phyloP scores from a whole-genome alignment of 2,329 filamentous ascomycete species.

The Penicillium sp. region DNA sequence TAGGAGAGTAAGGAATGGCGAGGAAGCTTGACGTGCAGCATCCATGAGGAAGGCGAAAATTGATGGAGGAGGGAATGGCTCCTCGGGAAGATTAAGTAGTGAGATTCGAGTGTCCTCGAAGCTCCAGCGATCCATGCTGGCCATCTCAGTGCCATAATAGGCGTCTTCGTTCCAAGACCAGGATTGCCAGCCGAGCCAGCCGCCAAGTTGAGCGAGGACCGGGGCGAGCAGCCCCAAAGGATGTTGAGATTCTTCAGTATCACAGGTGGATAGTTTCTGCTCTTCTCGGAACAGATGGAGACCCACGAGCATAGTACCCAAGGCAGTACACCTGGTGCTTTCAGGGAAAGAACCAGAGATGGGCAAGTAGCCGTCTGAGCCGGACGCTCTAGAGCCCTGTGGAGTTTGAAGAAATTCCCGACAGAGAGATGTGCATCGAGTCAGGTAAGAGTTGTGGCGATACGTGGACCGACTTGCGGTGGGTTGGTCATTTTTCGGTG shows the following conservation, averaged over 20 bases:
- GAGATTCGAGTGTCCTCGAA: conserved; percentile 60
- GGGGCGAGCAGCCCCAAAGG: conserved; percentile 64
- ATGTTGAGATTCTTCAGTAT: conserved; percentile 52
- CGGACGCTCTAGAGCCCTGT: conserved; percentile 60
- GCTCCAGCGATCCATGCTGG: conserved; percentile 56
- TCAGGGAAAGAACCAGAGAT: conserved; percentile 59
- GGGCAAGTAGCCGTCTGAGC: conserved; percentile 67
- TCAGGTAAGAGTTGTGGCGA: conserved; percentile 48
- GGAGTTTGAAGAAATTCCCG: conserved; percentile 67
- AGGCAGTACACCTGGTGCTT: conserved; percentile 64
- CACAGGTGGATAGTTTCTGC: conserved; percentile 73
- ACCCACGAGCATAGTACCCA: conserved; percentile 71
- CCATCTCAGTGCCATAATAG: conserved; percentile 66
- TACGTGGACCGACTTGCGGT: conserved; percentile 31
- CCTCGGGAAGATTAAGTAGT: conserved; percentile 47
- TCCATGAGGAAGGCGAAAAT: conserved; percentile 61
- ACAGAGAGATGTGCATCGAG: conserved; percentile 60
- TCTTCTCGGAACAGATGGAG: conserved; percentile 91
- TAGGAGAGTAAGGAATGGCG: conserved; percentile 55
- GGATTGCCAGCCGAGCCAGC: conserved; percentile 76
- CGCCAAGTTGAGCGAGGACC: conserved; percentile 76
- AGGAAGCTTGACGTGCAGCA: conserved; percentile 38
- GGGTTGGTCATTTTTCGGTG: conserved; percentile 27
- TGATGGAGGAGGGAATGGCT: conserved; percentile 62
- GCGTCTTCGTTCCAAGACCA: conserved; percentile 60